phyloP scores from a whole-genome alignment of 768 basidiomycete genomes.

The Tulasnella calospora region DNA sequence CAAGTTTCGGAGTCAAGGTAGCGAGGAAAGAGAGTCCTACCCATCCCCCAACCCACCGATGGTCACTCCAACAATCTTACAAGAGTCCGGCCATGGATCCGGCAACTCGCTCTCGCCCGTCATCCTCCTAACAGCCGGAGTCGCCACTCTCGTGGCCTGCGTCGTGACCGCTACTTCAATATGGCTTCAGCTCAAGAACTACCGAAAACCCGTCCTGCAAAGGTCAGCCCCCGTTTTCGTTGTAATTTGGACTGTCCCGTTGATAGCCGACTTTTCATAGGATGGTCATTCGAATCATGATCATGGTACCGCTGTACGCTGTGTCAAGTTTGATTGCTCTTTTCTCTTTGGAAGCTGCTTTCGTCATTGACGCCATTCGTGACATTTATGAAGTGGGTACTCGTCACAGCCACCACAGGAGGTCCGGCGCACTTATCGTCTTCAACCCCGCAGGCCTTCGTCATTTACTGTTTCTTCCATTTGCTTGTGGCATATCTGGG shows the following conservation, averaged over 20 bases:
- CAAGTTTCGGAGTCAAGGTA: not conserved
- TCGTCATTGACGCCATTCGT: slow-evolving; percentile 89
- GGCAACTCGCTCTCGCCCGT: slow-evolving; percentile 46
- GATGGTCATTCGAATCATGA: slow-evolving; percentile 90
- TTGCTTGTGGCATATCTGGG: slow-evolving; percentile 80
- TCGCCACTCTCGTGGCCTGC: slow-evolving; percentile 65
- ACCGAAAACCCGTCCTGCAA: slow-evolving; percentile 74
- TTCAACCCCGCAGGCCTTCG: slow-evolving; percentile 61
- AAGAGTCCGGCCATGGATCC: slow-evolving; percentile 43
- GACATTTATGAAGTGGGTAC: slow-evolving; percentile 88
- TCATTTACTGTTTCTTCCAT: slow-evolving; percentile 89
- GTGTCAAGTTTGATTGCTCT: slow-evolving; percentile 87
- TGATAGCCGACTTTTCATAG: slow-evolving; percentile 42
- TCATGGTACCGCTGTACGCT: slow-evolving; percentile 90
- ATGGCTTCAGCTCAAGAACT: slow-evolving; percentile 76
- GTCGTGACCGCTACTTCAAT: slow-evolving; percentile 69
- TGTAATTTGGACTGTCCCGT: not conserved
- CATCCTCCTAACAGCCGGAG: slow-evolving; percentile 58
- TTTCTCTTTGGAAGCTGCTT: slow-evolving; percentile 90
- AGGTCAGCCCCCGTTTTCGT: slow-evolving; percentile 44
- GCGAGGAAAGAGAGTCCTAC: not conserved
- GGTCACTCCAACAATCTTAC: not conserved
- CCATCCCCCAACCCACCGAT: not conserved
- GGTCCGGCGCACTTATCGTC: not conserved
- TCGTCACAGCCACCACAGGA: not conserved